Conservation (phyloP, 192 early-diverging fungal species). For the Gryganskiella cystojenkinii region DNA sequence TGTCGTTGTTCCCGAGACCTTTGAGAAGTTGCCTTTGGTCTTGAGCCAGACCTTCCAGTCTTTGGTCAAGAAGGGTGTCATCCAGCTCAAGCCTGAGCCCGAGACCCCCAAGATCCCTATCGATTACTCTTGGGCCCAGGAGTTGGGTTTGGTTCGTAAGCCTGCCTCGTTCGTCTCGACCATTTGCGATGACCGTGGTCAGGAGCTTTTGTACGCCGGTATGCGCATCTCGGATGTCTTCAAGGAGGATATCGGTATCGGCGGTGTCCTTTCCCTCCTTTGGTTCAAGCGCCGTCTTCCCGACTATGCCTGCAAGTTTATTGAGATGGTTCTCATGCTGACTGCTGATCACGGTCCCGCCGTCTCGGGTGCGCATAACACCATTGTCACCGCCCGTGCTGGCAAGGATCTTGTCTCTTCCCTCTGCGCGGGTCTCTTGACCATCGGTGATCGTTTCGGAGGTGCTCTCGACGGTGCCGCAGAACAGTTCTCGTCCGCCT, state of each 20-base stretch:
- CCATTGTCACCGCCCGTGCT: slow-evolving; percentile 91
- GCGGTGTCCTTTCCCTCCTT: slow-evolving; percentile 93
- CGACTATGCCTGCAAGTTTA: slow-evolving; percentile 92
- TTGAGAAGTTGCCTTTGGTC: slow-evolving; percentile 89
- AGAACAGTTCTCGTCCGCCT: slow-evolving; percentile 84
- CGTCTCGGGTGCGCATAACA: slow-evolving; percentile 89
- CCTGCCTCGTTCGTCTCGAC: slow-evolving; percentile 97
- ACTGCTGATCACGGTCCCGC: slow-evolving; percentile 99
- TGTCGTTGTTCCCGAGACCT: slow-evolving; percentile 93
- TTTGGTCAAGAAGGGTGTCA: slow-evolving; percentile 74
- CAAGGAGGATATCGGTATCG: slow-evolving; percentile 97
- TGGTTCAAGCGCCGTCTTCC: slow-evolving; percentile 99
- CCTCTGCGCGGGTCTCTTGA: slow-evolving; percentile 91
- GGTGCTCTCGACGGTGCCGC: slow-evolving; percentile 98
- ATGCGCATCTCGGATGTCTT: slow-evolving; percentile 98
- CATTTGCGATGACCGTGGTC: slow-evolving; percentile 98
- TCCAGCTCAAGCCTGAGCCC: slow-evolving; percentile 82
- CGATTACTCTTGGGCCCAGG: slow-evolving; percentile 98
- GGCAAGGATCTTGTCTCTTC: slow-evolving; percentile 97
- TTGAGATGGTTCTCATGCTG: slow-evolving; percentile 99
- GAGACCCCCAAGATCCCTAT: slow-evolving; percentile 97
- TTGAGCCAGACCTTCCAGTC: slow-evolving; percentile 80
- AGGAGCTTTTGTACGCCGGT: slow-evolving; percentile 97
- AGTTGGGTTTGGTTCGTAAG: slow-evolving; percentile 97
- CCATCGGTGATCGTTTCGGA: slow-evolving; percentile 95